Conservation (phyloP, 495 filamentous ascomycete species). For the Podospora anserina region DNA sequence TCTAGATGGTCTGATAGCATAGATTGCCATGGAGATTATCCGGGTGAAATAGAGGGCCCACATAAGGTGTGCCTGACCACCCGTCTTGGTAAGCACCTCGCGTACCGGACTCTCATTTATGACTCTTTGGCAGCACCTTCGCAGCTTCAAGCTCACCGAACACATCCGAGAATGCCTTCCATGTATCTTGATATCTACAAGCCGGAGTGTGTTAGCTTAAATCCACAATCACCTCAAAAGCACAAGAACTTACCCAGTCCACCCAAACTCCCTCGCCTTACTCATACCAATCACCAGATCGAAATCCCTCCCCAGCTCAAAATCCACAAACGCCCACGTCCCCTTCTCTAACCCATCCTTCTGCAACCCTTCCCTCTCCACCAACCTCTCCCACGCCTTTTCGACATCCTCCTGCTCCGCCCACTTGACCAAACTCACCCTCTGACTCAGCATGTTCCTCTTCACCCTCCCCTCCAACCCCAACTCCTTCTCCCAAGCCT, state of each 20-base stretch:
- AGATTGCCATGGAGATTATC: no score
- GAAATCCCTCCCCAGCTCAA: constrained; percentile 51
- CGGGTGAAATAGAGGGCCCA: no score
- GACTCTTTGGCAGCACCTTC: constrained; percentile 31
- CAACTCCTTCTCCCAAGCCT: constrained; percentile 34
- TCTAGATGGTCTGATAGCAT: no score
- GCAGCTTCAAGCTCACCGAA: constrained; percentile 47
- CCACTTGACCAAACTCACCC: constrained; percentile 54
- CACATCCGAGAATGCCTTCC: constrained; percentile 48
- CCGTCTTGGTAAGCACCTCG: background rate
- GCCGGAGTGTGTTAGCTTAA: background rate
- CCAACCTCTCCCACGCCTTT: constrained; percentile 44
- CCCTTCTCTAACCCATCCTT: constrained; percentile 51
- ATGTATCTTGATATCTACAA: constrained; percentile 46
- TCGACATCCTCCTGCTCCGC: constrained; percentile 49
- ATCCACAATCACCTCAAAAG: background rate
- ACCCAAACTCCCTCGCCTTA: constrained; percentile 54
- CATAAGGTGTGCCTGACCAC: no score
- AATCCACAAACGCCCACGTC: constrained; percentile 54
- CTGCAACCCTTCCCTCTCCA: constrained; percentile 47
- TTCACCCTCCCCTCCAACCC: constrained; percentile 39
- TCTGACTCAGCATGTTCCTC: constrained; percentile 38
- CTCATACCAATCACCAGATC: constrained; percentile 53
- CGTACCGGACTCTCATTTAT: background rate
- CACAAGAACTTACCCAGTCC: constrained; percentile 33